Base-by-base conservation (phyloP, 2,329 filamentous ascomycete genomes). In the Ophiostoma angusticollis region DNA sequence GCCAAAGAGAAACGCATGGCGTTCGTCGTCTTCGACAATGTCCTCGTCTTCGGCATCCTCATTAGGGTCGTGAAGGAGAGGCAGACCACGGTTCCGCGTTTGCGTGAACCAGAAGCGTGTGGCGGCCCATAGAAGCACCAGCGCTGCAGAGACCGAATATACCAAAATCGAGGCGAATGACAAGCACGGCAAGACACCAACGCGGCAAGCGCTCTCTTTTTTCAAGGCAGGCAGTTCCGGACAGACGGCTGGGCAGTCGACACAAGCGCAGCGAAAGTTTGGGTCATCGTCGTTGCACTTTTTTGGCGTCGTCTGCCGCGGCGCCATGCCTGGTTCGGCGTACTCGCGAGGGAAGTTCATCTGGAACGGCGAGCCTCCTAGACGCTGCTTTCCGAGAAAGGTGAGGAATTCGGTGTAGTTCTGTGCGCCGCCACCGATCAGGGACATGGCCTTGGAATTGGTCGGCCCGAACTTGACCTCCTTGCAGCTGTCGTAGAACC, bases 401-500 rank as follows among this genome's bases (percentile, higher is more conserved):
- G 87, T 89, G 49, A 98, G 64, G 50, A 98, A 82, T 30, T 82
- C 74, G 0, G 77, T 75, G 57, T 89, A 93, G 56, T 95, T 84
- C 59, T 87, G 89, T 11, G 91, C 91, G 13, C 89, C 87, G 13
- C 91, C 91, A 23, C 91, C 93, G 45, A 98, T 96, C 50, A 98
- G 78, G 51, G 89, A 81, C 73, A 98, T 98, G 13, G 89, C 91
- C 52, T 81, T 86, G 44, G 84, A 81, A 54, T 94, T 94, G 30
- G 89, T 87, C 6, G 87, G 82, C 25, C 91, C 91, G 53, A 96
- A 95, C 56, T 98, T 98, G 61, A 98, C 89, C 58, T 98, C 86
- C 61, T 96, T 96, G 67, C 91, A 98, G 62, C 91, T 98, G 59
- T 94, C 73, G 57, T 87, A 98, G 63, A 98, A 93, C 1, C 83